Conservation (phyloP, 1,139 yeast species). For the Nakaseomyces delphensis region DNA sequence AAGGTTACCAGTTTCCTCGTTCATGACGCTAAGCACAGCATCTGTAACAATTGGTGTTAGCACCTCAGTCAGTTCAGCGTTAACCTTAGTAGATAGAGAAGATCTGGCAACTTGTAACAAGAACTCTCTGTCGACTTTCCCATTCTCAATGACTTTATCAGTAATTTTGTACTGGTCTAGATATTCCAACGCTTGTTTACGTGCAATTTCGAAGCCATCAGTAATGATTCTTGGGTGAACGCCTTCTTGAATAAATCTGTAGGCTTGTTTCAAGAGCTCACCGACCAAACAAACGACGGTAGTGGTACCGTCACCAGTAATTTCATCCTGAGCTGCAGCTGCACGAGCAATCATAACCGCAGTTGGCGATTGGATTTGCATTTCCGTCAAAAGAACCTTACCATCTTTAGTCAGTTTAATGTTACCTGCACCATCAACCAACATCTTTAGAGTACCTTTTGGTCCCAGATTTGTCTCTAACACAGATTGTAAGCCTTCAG, state of each 20-base stretch:
- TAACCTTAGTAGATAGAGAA: conserved; percentile 80
- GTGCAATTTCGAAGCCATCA: conserved; percentile 90
- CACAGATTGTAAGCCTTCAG: conserved; percentile 92
- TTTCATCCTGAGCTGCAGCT: conserved; percentile 97
- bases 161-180: conserved; percentile 51
- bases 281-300: conserved; percentile 93
- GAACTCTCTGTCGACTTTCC: conserved; percentile 67
- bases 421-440: conserved; percentile 95
- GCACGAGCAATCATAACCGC: conserved; percentile 99
- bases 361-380: conserved; percentile 99
- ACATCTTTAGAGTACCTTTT: conserved; percentile 83
- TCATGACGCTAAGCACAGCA: conserved; percentile 74
- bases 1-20: conserved; percentile 44
- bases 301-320: conserved; percentile 99
- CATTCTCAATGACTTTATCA: conserved; percentile 31
- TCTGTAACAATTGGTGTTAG: conserved; percentile 93
- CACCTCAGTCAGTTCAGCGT: conserved; percentile 63
- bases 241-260: conserved; percentile 84
- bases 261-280: conserved; percentile 89
- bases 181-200: conserved; percentile 61
- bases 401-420: conserved; percentile 97
- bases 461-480: conserved; percentile 91
- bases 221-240: conserved; percentile 91
- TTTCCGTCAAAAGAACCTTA: conserved; percentile 81
- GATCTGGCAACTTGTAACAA: conserved; percentile 86